Evolutionary conservation across 2,329 filamentous ascomycete species (phyloP), one percentile per base, ranked within the genome.

Genomic region (Phialemonium atrogriseum): DNA sequence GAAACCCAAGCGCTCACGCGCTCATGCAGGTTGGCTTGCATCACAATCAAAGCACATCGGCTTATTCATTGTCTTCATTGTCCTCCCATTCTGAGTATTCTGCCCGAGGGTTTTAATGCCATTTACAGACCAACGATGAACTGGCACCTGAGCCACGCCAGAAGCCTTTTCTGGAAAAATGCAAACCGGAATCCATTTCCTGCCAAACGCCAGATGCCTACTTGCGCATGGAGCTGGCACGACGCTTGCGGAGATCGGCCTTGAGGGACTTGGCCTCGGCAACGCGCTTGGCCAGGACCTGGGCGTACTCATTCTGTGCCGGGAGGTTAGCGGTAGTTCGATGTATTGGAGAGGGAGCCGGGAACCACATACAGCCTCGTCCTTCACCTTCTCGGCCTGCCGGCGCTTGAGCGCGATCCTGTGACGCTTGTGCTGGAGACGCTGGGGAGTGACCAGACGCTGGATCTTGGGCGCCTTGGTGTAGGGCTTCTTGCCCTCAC

Each of bases 401-500:
- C 91, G 89, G 67, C 89, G 86, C 87, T 98, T 98, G 72, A 98
- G 83, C 59, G 91, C 89, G 58, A 93, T 73, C 55, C 88, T 79
- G 77, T 96, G 91, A 60, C 91, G 87, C 85, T 96, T 98, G 84
- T 94, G 91, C 80, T 98, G 91, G 62, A 98, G 87, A 67, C 91
- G 91, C 75, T 96, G 91, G 66, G 91, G 91, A 60, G 91, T 98
- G 57, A 98, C 87, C 56, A 98, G 86, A 66, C 91, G 86, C 81
- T 98, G 91, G 73, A 98, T 98, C 79, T 89, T 93, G 68, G 91
- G 91, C 57, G 91, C 91, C 85, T 98, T 98, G 83, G 89, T 95
- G 82, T 96, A 96, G 56, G 88, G 70, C 73, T 85, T 83, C 74
- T 91, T 93, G 71, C 87, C 89, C 77, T 96, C 91, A 61, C 81